Base-by-base conservation (phyloP, 371 early-diverging fungal genomes). In the Lichtheimia ornata region DNA sequence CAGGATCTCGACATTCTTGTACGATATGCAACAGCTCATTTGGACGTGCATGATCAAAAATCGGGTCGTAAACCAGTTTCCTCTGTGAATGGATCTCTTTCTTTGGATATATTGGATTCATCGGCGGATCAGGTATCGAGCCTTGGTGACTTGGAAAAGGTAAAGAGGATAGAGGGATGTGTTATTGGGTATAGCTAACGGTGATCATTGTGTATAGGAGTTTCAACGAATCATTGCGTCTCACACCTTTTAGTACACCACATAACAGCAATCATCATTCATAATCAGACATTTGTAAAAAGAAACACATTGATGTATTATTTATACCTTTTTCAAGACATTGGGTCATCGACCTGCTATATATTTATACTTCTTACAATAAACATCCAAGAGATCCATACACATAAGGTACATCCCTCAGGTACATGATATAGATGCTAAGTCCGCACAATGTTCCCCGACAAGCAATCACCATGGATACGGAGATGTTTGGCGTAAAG, bases 91-190 rank as follows among this genome's bases (percentile, higher is more conserved):
- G 54, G 44, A 18, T 20, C 64, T n/a, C 61, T 63, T 28, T 60
- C 50, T 4, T 28, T 57, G 41, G 59, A 59, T 50, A 25, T 59
- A 15, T 20, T 51, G 13, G 61, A 61, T 44, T 61, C 61, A 41
- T 43, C 63, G n/a, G 18, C 47, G 2, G 51, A 53, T 40, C 50
- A 63, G 44, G 12, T 30, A 69, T 53, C 77, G 4, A 78, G 68
- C 58, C 66, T 78, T 58, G 75, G 73, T 62, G 79, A 78, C 41
- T 57, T 75, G 17, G 70, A 75, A 58, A 50, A 64, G 52, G 73
- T 76, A 69, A 61, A 53, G 25, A 15, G 17, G 5, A 35, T 35
- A 11, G 11, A 35, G 35, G 9, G 9, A 11, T 2, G 28, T 4
- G 35, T 35, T 6, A 35, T 30, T 4, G 18, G 49, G 0, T 2